Evolutionary conservation across 2,329 filamentous ascomycete species (phyloP), one percentile per base, ranked within the genome.

Genomic region (Pseudogymnoascus sp.): DNA sequence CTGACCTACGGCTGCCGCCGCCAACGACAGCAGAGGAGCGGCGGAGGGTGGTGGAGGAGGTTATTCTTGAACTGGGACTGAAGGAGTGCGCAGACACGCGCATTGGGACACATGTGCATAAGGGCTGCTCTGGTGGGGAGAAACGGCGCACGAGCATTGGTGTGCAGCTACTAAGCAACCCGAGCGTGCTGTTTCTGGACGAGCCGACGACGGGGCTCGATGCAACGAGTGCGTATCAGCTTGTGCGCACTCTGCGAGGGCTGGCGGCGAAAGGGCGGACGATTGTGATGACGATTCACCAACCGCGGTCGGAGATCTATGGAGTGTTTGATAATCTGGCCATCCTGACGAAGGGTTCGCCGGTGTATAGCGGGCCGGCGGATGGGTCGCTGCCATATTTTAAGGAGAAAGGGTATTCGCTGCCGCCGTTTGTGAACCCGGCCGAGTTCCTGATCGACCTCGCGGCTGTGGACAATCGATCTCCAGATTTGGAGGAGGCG

Each of bases 251-350:
- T 0, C 74, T 92, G 7, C 90, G 91, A 70, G 78, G 76, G 7
- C 77, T 93, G 1, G 87, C 88, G 0, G 78, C 78, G 37, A 88
- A 88, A 70, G 88, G 88, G 0, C 78, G 88, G 23, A 92, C 88
- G 0, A 80, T 92, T 62, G 82, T 92, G 13, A 87, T 86, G 0
- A 91, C 88, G 0, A 89, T 93, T 37, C 89, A 93, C 71, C 88
- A 91, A 66, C 89, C 89, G 19, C 81, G 89, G 19, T 91, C 88
- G 0, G 89, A 92, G 72, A 92, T 93, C 13, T 93, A 89, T 88
- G 82, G 84, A 33, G 79, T 91, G 15, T 90, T 93, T 70, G 89
- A 92, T 72, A 85, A 86, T 64, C 78, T 92, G 7, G 78, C 91
- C 9, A 79, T 93, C 11, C 73, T 93, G 2, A 86, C 88, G 1